Conservation (phyloP, 768 basidiomycete species). For the Coprinellus micaceus region DNA sequence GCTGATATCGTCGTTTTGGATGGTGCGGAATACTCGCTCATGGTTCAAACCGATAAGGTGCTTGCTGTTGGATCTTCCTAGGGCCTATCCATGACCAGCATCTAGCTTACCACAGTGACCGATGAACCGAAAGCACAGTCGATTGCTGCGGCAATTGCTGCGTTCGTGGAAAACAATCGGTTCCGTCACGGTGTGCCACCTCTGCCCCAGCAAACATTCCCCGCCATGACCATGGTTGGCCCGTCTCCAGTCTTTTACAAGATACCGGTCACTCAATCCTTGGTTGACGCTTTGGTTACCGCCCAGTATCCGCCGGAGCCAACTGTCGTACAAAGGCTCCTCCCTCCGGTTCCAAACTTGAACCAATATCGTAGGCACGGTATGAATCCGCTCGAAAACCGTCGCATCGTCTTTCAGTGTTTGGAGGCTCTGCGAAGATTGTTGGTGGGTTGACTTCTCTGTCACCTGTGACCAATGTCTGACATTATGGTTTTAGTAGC, state of each 20-base stretch:
- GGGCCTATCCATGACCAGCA: neutral
- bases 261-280: neutral
- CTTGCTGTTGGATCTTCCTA: neutral
- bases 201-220: neutral
- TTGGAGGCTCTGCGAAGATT: conserved; percentile 1
- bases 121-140: neutral
- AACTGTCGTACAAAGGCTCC: neutral
- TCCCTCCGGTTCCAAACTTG: neutral
- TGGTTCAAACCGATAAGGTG: neutral
- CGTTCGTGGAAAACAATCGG: neutral
- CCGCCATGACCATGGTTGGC: neutral
- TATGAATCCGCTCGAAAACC: neutral
- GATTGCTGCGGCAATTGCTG: neutral
- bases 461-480: neutral
- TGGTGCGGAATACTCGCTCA: neutral
- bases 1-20: neutral
- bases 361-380: neutral
- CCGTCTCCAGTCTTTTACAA: neutral
- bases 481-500: neutral
- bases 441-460: neutral
- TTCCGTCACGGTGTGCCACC: neutral
- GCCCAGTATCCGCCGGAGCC: neutral
- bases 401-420: neutral
- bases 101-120: neutral
- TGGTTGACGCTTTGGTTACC: neutral